These are phyloP conservation scores for Thermomucor indicae-seudaticae DNA, from an alignment of 371 early-diverging fungal genomes.

Conservation along the genomic window DNA sequence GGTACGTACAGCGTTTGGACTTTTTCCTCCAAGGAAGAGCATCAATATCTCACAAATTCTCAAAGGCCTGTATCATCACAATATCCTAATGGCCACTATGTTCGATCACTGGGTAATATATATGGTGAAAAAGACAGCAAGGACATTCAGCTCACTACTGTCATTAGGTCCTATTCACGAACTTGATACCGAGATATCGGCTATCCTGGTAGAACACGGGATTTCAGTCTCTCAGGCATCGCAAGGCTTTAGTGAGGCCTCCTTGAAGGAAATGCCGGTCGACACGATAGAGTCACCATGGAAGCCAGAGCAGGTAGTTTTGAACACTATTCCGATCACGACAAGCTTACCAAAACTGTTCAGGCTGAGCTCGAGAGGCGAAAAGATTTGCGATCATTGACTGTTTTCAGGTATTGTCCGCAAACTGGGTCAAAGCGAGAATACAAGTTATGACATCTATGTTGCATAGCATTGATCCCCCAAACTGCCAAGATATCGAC, in stretches of 20 bases:
- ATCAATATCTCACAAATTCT: background rate
- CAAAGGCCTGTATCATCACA: constrained; percentile 57
- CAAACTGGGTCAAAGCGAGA: background rate
- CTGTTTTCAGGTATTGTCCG: constrained; percentile 40
- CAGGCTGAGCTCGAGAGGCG: constrained; percentile 50
- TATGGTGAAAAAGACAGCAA: no score
- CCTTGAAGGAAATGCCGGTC: constrained; percentile 66
- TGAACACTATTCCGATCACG: background rate
- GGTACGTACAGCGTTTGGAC: constrained; percentile 48
- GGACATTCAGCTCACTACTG: constrained; percentile 31
- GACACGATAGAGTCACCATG: constrained; percentile 54
- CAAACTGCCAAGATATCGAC: constrained; percentile 91
- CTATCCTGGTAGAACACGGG: constrained; percentile 74
- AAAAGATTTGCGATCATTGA: constrained; percentile 49
- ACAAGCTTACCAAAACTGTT: background rate
- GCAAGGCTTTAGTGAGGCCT: constrained; percentile 63
- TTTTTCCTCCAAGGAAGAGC: background rate
- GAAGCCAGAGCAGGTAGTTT: constrained; percentile 42
- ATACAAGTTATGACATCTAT: background rate
- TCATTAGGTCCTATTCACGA: constrained; percentile 55
- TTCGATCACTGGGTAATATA: constrained; percentile 68
- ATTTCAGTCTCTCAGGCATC: constrained; percentile 72
- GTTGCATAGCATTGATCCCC: constrained; percentile 82
- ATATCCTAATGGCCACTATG: constrained; percentile 91
- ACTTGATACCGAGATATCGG: constrained; percentile 71